Conservation (phyloP, 2,329 filamentous ascomycete genomes). For the Apiospora sp. region DNA sequence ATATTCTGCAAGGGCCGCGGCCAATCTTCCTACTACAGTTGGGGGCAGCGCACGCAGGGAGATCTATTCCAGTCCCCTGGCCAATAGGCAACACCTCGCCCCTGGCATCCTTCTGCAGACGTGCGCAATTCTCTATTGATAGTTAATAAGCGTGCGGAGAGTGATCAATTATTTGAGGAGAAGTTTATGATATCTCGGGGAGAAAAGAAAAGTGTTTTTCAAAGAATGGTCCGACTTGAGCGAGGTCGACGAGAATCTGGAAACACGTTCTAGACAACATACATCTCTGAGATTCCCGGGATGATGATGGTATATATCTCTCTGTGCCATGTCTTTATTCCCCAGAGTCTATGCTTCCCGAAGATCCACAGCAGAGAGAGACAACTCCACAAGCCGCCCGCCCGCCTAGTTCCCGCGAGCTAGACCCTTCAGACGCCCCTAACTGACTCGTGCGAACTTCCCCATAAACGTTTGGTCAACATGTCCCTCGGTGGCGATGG, state of each 20-base stretch:
- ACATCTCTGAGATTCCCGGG: background rate
- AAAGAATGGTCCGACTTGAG: background rate
- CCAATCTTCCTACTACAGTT: background rate
- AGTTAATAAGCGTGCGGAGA: background rate
- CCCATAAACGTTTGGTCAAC: background rate
- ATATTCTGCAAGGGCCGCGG: background rate
- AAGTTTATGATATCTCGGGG: background rate
- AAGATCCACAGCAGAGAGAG: background rate
- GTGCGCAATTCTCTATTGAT: background rate
- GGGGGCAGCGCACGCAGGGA: background rate
- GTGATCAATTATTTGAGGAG: background rate
- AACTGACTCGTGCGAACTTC: background rate
- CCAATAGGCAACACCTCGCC: background rate
- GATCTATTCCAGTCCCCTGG: background rate
- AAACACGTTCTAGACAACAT: background rate
- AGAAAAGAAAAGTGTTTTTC: background rate
- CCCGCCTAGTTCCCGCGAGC: no score
- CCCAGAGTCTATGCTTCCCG: background rate
- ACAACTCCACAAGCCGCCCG: background rate
- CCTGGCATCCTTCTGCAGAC: background rate
- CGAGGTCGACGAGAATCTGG: background rate
- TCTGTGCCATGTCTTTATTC: background rate
- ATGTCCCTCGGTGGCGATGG: constrained; percentile 28
- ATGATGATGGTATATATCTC: background rate
- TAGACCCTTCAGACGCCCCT: background rate